phyloP scores from a whole-genome alignment of 345 rosid genomes.

The Lenwebbia sp. region DNA sequence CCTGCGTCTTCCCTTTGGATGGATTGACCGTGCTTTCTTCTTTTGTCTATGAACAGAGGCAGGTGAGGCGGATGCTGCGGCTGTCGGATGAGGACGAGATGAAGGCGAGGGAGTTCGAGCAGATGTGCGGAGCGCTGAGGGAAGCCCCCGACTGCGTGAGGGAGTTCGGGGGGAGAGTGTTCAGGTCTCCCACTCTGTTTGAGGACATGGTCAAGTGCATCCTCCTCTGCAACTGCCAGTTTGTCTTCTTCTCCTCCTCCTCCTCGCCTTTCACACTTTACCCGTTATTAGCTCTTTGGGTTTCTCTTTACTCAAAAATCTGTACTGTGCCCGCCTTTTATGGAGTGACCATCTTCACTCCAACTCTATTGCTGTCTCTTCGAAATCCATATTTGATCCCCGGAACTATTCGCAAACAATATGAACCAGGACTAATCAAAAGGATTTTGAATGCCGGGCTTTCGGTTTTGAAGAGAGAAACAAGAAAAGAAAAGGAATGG shows the following conservation, averaged over 20 bases:
- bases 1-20: neutral
- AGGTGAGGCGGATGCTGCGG: constrained; percentile 40
- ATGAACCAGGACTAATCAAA: neutral
- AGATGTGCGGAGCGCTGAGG: neutral
- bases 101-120: constrained; percentile 15
- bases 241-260: neutral
- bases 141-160: neutral
- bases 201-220: constrained; percentile 53
- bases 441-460: neutral
- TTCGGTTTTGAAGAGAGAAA: neutral
- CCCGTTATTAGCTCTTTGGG: neutral
- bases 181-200: constrained; percentile 48
- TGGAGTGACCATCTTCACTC: neutral
- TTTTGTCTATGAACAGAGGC: constrained; percentile 3
- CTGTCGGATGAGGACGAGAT: constrained; percentile 25
- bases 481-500: accelerated
- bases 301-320: neutral
- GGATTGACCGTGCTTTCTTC: neutral
- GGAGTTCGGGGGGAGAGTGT: constrained; percentile 37
- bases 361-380: neutral
- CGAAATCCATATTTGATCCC: neutral
- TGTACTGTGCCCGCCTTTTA: neutral
- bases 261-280: neutral
- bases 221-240: constrained; percentile 50
- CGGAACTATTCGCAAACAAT: accelerated